These are phyloP conservation scores for Suzukiozyma palmioleophila DNA, from an alignment of 1,139 yeast species.

Conservation along the genomic window DNA sequence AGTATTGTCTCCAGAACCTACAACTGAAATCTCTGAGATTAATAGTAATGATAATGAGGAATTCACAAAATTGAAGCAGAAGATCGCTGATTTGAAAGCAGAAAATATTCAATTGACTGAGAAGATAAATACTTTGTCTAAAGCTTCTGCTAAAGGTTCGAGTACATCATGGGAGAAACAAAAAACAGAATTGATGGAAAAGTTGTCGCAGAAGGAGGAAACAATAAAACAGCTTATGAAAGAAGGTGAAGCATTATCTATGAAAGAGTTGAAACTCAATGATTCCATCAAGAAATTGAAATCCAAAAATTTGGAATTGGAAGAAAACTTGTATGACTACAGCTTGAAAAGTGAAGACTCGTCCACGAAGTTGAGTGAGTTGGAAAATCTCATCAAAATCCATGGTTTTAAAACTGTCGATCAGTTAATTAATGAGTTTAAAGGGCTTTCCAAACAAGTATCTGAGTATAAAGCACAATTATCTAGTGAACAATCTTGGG, in stretches of 20 bases:
- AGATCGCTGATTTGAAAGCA: slow-evolving; percentile 7
- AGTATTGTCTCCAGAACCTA: slow-evolving; percentile 6
- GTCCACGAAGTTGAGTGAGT: slow-evolving; percentile 23
- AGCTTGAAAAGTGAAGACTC: slow-evolving; percentile 29
- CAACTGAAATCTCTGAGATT: not conserved
- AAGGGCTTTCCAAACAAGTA: slow-evolving; percentile 12
- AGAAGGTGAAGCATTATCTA: slow-evolving; percentile 78
- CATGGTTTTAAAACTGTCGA: slow-evolving; percentile 24
- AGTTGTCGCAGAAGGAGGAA: slow-evolving; percentile 47
- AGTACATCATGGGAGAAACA: slow-evolving; percentile 9
- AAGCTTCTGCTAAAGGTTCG: slow-evolving; percentile 1
- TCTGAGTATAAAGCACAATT: slow-evolving; percentile 15
- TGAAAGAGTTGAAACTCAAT: slow-evolving; percentile 66
- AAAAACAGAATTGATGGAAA: slow-evolving; percentile 14
- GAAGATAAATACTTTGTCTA: slow-evolving; percentile 2
- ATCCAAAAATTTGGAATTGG: slow-evolving; percentile 42
- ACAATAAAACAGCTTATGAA: slow-evolving; percentile 56
- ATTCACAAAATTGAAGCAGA: slow-evolving; percentile 5
- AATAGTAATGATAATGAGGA: slow-evolving; percentile 5
- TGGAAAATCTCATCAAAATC: slow-evolving; percentile 28
- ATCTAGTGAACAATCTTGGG: slow-evolving; percentile 28
- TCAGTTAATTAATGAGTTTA: slow-evolving; percentile 20
- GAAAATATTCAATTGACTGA: slow-evolving; percentile 5
- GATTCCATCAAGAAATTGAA: slow-evolving; percentile 64
- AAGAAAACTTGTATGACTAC: slow-evolving; percentile 32